Evolutionary conservation across 805 yeast species (phyloP).

Genomic region (Clavispora carvajalis): DNA sequence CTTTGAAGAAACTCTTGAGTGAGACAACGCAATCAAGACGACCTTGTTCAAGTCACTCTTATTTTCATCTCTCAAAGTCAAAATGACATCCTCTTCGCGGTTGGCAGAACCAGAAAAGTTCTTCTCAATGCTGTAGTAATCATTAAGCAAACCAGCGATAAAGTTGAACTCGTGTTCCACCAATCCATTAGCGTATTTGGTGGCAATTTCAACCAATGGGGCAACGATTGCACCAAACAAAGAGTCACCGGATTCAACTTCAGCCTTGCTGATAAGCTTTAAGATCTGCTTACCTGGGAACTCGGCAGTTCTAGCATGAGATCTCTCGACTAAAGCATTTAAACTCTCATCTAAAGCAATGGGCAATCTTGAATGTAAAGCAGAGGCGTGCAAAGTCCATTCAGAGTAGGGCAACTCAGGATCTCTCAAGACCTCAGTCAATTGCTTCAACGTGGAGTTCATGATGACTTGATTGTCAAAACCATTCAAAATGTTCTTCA

Average conservation of each 20-base stretch:
- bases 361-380: constrained; percentile 88
- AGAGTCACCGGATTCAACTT: constrained; percentile 39
- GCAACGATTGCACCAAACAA: constrained; percentile 52
- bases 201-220: constrained; percentile 70
- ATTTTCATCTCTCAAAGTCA: constrained; percentile 83
- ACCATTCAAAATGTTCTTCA: constrained; percentile 80
- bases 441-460: constrained; percentile 72
- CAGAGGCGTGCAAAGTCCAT: constrained; percentile 82
- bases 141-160: constrained; percentile 61
- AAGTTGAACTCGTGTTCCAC: constrained; percentile 77
- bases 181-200: constrained; percentile 67
- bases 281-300: constrained; percentile 89
- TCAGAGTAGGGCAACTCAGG: constrained; percentile 87
- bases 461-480: constrained; percentile 93
- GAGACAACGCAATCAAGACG: constrained; percentile 72
- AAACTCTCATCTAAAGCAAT: constrained; percentile 66
- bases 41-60: constrained; percentile 71
- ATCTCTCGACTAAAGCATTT: constrained; percentile 60
- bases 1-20: constrained; percentile 89
- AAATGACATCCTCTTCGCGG: constrained; percentile 85
- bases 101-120: constrained; percentile 70
- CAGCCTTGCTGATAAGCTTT: constrained; percentile 64
- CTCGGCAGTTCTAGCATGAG: constrained; percentile 61
- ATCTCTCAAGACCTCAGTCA: constrained; percentile 69
- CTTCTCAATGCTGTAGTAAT: constrained; percentile 73